Conservation (phyloP, 306 rosid genomes). For the Cicer yamashitae region DNA sequence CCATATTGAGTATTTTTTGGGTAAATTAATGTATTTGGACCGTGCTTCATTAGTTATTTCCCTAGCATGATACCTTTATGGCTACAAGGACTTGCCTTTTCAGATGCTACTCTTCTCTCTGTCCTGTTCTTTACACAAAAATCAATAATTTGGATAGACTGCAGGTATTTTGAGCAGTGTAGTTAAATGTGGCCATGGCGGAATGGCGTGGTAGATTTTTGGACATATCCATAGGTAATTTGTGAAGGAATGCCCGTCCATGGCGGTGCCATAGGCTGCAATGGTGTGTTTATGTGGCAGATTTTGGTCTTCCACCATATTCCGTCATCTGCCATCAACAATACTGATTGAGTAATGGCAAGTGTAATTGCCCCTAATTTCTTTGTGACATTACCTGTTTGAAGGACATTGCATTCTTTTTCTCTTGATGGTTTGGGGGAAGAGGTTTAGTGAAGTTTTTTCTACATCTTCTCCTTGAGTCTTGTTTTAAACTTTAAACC, state of each 20-base stretch:
- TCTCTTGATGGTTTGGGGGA: conserved; percentile 18
- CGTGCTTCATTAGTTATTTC: not conserved
- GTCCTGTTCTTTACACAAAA: not conserved
- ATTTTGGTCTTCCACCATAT: no score
- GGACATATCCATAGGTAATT: no score
- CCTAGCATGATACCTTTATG: not conserved
- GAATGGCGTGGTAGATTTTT: no score
- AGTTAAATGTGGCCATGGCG: no score
- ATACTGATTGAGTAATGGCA: not conserved
- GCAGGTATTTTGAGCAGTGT: conserved; percentile 11
- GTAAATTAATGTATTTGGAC: not conserved
- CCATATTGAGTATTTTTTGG: not conserved
- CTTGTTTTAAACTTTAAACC: conserved; percentile 21
- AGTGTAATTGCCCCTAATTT: not conserved
- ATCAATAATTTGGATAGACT: conserved; percentile 16
- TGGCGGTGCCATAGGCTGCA: no score
- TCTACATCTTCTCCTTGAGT: not conserved
- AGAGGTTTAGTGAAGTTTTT: not conserved
- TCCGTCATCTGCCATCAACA: no score
- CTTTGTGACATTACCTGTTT: not conserved
- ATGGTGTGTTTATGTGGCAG: no score
- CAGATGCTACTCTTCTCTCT: conserved; percentile 1
- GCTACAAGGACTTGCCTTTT: not conserved
- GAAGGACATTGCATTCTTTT: not conserved
- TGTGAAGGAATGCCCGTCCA: no score